Percentiles rank a stretch among this genome's conserved stretches.
Evolutionary conservation across 2,329 filamentous ascomycete species (phyloP).

Genomic region (Paecilomyces dactylethromorphus): DNA sequence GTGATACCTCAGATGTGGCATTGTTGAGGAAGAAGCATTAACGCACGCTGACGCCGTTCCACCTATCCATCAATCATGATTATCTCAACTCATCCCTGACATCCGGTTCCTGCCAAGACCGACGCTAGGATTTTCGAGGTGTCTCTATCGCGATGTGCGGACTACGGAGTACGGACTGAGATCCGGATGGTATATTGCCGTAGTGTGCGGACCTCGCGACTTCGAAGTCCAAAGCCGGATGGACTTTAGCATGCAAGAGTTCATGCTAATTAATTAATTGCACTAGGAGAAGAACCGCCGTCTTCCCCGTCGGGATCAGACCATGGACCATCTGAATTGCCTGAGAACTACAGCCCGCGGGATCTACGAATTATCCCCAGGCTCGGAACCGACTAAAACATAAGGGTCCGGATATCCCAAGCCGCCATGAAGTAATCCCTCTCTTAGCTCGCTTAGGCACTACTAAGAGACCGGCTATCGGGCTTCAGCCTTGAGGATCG

Average conservation of each 20-base stretch:
- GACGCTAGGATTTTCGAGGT: not conserved
- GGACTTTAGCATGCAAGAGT: not conserved
- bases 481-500: not conserved
- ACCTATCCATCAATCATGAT: not conserved
- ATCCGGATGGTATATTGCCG: not conserved
- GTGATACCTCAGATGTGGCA: not conserved
- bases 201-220: not conserved
- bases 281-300: too few species aligned
- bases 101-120: not conserved
- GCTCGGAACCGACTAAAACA: not conserved
- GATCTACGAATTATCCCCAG: not conserved
- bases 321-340: too few species aligned
- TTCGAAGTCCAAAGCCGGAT: not conserved
- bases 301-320: too few species aligned
- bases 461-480: not conserved
- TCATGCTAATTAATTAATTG: not conserved
- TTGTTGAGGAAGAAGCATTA: not conserved
- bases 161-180: not conserved
- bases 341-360: too few species aligned
- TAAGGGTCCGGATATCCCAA: not conserved
- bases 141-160: not conserved
- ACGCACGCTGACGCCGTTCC: not conserved
- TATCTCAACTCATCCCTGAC: not conserved
- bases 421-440: not conserved
- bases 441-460: not conserved